These are phyloP conservation scores for Coemansia sp. DNA, from an alignment of 192 early-diverging fungal species.

Conservation along the genomic window DNA sequence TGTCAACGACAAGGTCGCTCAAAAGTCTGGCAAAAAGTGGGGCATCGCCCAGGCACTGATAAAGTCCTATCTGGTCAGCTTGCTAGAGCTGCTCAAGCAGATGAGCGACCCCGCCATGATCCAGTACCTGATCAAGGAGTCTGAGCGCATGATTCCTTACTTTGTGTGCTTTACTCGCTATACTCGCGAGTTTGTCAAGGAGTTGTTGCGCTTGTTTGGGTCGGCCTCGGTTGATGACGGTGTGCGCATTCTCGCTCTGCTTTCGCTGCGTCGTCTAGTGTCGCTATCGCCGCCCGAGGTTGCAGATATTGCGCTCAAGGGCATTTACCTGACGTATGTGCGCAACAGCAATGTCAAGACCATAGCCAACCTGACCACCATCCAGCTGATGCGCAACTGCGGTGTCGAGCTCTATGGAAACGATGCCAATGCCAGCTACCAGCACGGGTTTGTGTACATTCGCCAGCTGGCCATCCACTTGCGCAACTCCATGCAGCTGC, in stretches of 20 bases:
- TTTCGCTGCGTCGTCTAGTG: conserved; percentile 76
- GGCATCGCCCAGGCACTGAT: conserved; percentile 68
- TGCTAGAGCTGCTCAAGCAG: conserved; percentile 73
- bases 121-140: conserved; percentile 79
- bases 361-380: conserved; percentile 73
- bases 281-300: conserved; percentile 53
- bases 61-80: conserved; percentile 78
- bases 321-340: conserved; percentile 80
- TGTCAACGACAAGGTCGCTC: conserved; percentile 32
- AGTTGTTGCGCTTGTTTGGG: conserved; percentile 56
- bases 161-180: conserved; percentile 79
- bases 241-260: conserved; percentile 78
- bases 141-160: conserved; percentile 71
- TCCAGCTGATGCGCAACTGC: conserved; percentile 92
- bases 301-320: conserved; percentile 73
- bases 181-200: conserved; percentile 75
- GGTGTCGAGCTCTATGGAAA: conserved; percentile 85
- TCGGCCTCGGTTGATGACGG: conserved; percentile 60
- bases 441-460: conserved; percentile 90
- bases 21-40: conserved; percentile 61
- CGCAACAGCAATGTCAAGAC: conserved; percentile 74
- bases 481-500: conserved; percentile 80
- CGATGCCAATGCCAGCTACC: conserved; percentile 79
- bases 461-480: conserved; percentile 92
- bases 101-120: conserved; percentile 85